phyloP scores from a whole-genome alignment of 1,139 yeast species.

The Taiozyma sp. region DNA sequence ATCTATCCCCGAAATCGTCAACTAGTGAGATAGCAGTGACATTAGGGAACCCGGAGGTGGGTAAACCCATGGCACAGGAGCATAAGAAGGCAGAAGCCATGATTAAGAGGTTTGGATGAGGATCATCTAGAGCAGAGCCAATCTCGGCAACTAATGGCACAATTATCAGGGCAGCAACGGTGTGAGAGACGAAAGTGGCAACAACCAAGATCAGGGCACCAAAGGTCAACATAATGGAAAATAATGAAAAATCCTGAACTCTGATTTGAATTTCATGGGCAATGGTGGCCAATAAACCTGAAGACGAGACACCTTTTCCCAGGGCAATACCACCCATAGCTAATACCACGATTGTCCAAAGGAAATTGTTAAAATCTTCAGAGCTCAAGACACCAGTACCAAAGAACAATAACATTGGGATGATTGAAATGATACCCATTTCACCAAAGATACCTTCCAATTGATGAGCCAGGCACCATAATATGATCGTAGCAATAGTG shows the following conservation, averaged over 20 bases:
- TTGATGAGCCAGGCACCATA: constrained; percentile 83
- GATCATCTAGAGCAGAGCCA: constrained; percentile 62
- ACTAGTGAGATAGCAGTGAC: constrained; percentile 92
- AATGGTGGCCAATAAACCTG: constrained; percentile 77
- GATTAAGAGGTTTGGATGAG: constrained; percentile 52
- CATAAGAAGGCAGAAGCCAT: constrained; percentile 84
- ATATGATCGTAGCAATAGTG: constrained; percentile 62
- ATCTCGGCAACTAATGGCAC: constrained; percentile 86
- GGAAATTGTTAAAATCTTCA: constrained; percentile 87
- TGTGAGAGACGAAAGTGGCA: constrained; percentile 93
- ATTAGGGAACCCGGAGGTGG: constrained; percentile 95
- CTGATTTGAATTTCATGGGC: constrained; percentile 62
- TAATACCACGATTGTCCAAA: constrained; percentile 89
- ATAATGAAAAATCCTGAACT: constrained; percentile 59
- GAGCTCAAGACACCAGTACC: constrained; percentile 82
- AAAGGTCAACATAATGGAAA: constrained; percentile 66
- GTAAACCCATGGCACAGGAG: constrained; percentile 93
- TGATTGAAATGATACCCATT: constrained; percentile 82
- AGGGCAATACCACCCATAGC: constrained; percentile 97
- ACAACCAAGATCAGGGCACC: constrained; percentile 75
- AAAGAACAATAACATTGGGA: constrained; percentile 80
- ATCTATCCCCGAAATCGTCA: constrained; percentile 85
- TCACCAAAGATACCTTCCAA: constrained; percentile 74
- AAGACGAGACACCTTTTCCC: constrained; percentile 87
- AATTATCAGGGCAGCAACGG: constrained; percentile 90